Evolutionary conservation across 805 yeast species (phyloP).

Genomic region (Ogataea philodendri): DNA sequence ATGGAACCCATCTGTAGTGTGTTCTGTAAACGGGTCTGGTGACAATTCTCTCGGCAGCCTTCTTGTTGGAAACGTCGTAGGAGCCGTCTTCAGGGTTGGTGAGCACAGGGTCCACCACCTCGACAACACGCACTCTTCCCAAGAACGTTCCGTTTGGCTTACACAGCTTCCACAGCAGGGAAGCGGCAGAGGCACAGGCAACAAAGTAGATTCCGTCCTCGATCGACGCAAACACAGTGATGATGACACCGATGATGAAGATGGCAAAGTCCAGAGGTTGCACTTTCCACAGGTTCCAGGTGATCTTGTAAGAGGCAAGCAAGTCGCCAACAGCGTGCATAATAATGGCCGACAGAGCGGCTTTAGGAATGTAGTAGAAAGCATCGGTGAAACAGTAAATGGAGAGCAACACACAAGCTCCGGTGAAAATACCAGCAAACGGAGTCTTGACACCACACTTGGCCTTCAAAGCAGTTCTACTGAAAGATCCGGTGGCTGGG

Average conservation of each 20-base stretch:
- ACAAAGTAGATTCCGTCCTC: constrained; percentile 93
- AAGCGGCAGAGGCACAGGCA: constrained; percentile 76
- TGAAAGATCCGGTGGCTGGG: constrained; percentile 95
- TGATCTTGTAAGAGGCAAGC: constrained; percentile 63
- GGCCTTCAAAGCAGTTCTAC: constrained; percentile 90
- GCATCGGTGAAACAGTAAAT: constrained; percentile 79
- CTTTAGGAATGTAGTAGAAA: constrained; percentile 87
- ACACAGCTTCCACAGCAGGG: constrained; percentile 69
- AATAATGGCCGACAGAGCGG: constrained; percentile 81
- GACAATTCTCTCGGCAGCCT: constrained; percentile 2
- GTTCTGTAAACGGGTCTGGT: constrained; percentile 12
- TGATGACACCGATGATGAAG: constrained; percentile 67
- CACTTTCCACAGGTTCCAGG: constrained; percentile 68
- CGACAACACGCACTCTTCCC: constrained; percentile 73
- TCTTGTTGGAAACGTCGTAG: constrained; percentile 9
- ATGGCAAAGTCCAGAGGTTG: constrained; percentile 73
- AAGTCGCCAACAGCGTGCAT: constrained; percentile 92
- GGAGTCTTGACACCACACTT: constrained; percentile 97
- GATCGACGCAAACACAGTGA: constrained; percentile 74
- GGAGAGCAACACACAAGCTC: constrained; percentile 83
- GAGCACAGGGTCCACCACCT: constrained; percentile 62
- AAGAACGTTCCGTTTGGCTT: constrained; percentile 80
- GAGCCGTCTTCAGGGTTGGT: constrained; percentile 1
- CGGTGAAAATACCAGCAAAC: constrained; percentile 86
- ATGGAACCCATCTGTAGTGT: constrained; percentile 63